Evolutionary conservation across 768 basidiomycete genomes (phyloP).

Genomic region (Suillus spraguei): DNA sequence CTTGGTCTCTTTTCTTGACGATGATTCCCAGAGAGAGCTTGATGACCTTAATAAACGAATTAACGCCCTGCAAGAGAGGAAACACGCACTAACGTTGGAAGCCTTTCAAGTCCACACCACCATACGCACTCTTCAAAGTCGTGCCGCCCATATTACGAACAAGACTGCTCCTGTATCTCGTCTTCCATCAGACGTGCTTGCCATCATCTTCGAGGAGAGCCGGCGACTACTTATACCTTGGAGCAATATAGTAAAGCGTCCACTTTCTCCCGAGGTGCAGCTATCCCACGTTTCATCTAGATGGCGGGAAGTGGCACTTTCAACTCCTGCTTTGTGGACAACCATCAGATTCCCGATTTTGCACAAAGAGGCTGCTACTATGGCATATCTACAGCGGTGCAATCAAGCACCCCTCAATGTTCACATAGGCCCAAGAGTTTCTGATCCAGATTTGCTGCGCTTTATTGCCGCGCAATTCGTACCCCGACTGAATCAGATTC

Average conservation of each 20-base stretch:
- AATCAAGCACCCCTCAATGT: conserved; percentile 34
- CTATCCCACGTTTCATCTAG: conserved; percentile 37
- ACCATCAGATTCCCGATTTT: conserved; percentile 35
- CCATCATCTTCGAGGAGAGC: conserved; percentile 36
- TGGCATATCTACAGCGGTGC: conserved; percentile 34
- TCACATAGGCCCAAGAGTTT: conserved; percentile 32
- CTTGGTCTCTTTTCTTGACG: conserved; percentile 17
- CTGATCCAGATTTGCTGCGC: conserved; percentile 26
- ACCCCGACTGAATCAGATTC: conserved; percentile 33
- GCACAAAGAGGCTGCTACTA: conserved; percentile 29
- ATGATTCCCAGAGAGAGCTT: conserved; percentile 29
- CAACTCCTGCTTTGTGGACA: conserved; percentile 38
- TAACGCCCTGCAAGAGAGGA: conserved; percentile 24
- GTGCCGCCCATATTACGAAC: conserved; percentile 35
- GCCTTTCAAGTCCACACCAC: conserved; percentile 29
- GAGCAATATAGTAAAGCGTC: conserved; percentile 27
- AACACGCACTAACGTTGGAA: conserved; percentile 24
- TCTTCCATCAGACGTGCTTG: conserved; percentile 35
- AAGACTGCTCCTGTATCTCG: conserved; percentile 31
- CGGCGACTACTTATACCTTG: conserved; percentile 30
- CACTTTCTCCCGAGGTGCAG: conserved; percentile 35
- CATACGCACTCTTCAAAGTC: conserved; percentile 33
- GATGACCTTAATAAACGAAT: conserved; percentile 25
- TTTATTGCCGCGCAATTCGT: conserved; percentile 29
- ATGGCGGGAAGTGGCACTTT: conserved; percentile 39